Percentiles rank a stretch among this genome's conserved stretches.
These are phyloP conservation scores for Paxillus ammoniavirescens DNA, from an alignment of 768 basidiomycete genomes.

Conservation along the genomic window DNA sequence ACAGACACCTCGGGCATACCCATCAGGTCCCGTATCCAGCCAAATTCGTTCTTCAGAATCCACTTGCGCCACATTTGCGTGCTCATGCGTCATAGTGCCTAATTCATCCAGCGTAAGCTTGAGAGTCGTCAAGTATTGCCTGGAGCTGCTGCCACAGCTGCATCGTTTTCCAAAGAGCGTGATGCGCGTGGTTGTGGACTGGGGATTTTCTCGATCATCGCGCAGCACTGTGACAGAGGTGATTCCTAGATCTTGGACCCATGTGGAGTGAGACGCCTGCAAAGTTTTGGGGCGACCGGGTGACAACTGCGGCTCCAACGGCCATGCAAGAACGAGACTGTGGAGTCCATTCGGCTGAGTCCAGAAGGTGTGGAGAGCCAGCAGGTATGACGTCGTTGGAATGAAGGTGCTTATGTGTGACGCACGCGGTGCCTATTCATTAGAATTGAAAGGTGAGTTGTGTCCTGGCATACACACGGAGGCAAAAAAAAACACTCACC, in stretches of 20 bases:
- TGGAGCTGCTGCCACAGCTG: neutral
- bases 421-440: neutral
- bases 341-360: neutral
- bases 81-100: neutral
- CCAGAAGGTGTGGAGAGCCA: conserved; percentile 3
- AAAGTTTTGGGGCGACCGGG: neutral
- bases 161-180: neutral
- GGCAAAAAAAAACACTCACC: neutral
- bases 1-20: conserved; percentile 2
- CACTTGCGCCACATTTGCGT: neutral
- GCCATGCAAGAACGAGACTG: conserved; percentile 1
- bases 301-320: neutral
- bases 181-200: neutral
- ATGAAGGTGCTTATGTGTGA: neutral
- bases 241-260: neutral
- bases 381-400: conserved; percentile 1
- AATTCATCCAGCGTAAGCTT: neutral
- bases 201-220: neutral
- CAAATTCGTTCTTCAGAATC: neutral
- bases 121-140: neutral
- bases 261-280: neutral
- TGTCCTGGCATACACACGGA: too few species aligned
- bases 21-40: conserved; percentile 4
- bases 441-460: too few species aligned
- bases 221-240: neutral